These are phyloP conservation scores for Aquilaria malaccensis DNA, from an alignment of 345 rosid genomes.

Conservation along the genomic window DNA sequence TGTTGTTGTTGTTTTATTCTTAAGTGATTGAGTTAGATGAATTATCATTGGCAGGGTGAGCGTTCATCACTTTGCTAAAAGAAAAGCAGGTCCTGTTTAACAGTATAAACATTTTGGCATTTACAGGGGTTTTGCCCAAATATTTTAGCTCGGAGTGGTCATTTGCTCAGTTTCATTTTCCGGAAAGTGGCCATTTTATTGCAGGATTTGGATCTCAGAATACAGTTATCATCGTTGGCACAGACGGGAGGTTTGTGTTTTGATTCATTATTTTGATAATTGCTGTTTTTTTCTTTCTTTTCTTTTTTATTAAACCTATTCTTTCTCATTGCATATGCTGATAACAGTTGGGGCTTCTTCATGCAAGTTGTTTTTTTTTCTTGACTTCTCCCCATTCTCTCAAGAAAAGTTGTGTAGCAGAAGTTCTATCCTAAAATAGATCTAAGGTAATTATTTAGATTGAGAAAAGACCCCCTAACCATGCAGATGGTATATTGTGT, in stretches of 20 bases:
- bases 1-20: too few relatives aligned
- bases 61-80: too few relatives aligned
- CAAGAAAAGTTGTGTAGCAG: too few relatives aligned
- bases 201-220: conserved; percentile 85
- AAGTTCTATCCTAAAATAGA: too few relatives aligned
- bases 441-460: too few relatives aligned
- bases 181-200: conserved; percentile 61
- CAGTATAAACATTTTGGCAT: conserved; percentile 5
- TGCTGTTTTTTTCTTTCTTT: neutral
- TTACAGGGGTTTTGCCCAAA: conserved; percentile 76
- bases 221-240: conserved; percentile 59
- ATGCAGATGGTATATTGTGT: too few relatives aligned
- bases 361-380: too few relatives aligned
- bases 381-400: too few relatives aligned
- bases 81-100: neutral
- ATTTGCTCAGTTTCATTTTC: conserved; percentile 80
- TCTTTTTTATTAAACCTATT: too few relatives aligned
- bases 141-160: conserved; percentile 99
- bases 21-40: neutral
- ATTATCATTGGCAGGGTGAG: neutral
- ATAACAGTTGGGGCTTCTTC: too few relatives aligned
- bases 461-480: too few relatives aligned
- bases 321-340: too few relatives aligned
- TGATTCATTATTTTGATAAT: neutral
- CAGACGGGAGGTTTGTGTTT: conserved; percentile 70